These are phyloP conservation scores for Rhodotorula paludigena DNA, from an alignment of 768 basidiomycete genomes.

Conservation along the genomic window DNA sequence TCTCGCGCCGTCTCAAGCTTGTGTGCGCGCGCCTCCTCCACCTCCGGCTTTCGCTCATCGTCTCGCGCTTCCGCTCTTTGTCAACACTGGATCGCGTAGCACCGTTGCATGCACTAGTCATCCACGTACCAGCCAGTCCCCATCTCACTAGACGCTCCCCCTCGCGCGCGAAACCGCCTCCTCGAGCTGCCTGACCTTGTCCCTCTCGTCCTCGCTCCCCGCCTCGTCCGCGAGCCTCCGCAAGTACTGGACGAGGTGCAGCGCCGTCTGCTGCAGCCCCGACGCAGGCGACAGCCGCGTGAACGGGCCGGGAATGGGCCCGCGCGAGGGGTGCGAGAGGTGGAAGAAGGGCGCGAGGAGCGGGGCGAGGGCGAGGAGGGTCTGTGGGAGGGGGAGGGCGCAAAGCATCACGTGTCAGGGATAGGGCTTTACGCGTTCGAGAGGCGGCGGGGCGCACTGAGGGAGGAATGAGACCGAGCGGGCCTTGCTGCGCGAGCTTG, in stretches of 20 bases:
- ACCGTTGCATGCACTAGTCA: too few relatives aligned
- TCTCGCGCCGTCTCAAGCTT: too few relatives aligned
- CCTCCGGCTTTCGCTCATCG: too few relatives aligned
- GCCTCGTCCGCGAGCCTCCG: background rate
- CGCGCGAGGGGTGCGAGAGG: conserved; percentile 68
- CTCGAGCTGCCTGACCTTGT: conserved; percentile 39
- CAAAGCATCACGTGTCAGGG: conserved; percentile 16
- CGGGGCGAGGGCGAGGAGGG: conserved; percentile 54
- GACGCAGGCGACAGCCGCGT: conserved; percentile 54
- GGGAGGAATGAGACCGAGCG: conserved; percentile 15
- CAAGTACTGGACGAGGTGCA: conserved; percentile 56
- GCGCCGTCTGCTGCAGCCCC: conserved; percentile 56
- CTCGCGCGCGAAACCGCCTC: too few relatives aligned
- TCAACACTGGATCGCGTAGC: too few relatives aligned
- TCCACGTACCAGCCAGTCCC: too few relatives aligned
- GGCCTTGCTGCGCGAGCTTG: conserved; percentile 42
- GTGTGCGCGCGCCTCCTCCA: too few relatives aligned
- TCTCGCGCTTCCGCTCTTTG: too few relatives aligned
- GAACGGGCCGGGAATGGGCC: conserved; percentile 71
- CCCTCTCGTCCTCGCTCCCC: background rate
- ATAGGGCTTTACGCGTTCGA: conserved; percentile 11
- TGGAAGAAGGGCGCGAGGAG: conserved; percentile 75
- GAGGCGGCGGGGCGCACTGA: background rate
- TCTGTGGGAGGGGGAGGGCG: conserved; percentile 46
- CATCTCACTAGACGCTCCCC: too few relatives aligned